Evolutionary conservation across 495 filamentous ascomycete species (phyloP).

Genomic region (Lepidopterella palustris): DNA sequence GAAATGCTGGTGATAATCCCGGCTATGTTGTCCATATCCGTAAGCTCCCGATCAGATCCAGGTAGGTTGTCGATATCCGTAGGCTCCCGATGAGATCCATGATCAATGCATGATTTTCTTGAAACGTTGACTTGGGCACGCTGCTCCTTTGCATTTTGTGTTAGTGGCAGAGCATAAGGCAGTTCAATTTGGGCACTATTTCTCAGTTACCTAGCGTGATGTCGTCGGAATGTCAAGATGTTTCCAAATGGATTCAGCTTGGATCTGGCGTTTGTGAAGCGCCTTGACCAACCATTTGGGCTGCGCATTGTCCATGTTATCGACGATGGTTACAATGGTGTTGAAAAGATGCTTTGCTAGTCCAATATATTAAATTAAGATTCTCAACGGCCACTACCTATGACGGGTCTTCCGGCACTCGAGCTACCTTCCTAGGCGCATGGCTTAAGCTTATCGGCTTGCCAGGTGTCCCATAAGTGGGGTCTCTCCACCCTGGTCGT

Average conservation of each 20-base stretch:
- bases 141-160: too few relatives aligned
- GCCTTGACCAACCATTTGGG: conserved; percentile 15
- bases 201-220: background rate
- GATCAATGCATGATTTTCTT: too few relatives aligned
- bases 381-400: background rate
- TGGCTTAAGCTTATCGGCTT: background rate
- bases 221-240: background rate
- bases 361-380: background rate
- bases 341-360: background rate
- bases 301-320: background rate
- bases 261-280: conserved; percentile 17
- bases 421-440: background rate
- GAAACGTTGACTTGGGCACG: too few relatives aligned
- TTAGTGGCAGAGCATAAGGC: too few relatives aligned
- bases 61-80: too few relatives aligned
- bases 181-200: too few relatives aligned
- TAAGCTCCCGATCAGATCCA: conserved; percentile 32
- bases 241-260: conserved; percentile 10
- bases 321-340: background rate
- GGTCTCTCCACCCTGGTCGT: background rate
- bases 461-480: background rate
- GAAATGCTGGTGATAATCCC: conserved; percentile 34
- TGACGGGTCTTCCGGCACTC: background rate
- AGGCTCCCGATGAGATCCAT: background rate
- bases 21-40: conserved; percentile 40